These are phyloP conservation scores for Kregervanrija delftensis DNA, from an alignment of 805 yeast genomes.

Conservation along the genomic window DNA sequence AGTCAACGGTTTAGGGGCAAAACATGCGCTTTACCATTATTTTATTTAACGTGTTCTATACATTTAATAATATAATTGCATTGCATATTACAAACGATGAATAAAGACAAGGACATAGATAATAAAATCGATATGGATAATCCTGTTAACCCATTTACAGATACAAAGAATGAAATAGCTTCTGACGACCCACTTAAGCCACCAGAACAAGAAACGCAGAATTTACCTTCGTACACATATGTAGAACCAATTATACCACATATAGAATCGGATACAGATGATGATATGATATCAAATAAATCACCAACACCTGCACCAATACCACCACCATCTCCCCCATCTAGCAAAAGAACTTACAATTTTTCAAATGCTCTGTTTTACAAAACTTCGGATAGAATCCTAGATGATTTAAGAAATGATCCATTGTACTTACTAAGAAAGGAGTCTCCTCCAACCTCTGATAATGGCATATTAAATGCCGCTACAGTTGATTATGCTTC, in stretches of 20 bases:
- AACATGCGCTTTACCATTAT: too few species aligned
- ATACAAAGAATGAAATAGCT: too few species aligned
- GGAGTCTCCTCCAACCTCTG: background rate
- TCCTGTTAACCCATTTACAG: background rate
- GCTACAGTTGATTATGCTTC: constrained; percentile 31
- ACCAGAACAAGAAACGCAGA: too few species aligned
- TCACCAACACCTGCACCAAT: background rate
- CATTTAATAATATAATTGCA: too few species aligned
- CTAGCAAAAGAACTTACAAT: constrained; percentile 12
- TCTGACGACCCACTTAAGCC: too few species aligned
- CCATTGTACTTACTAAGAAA: constrained; percentile 26
- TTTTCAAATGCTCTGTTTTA: constrained; percentile 26
- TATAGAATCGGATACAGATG: too few species aligned
- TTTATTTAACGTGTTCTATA: too few species aligned
- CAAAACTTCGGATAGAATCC: constrained; percentile 61
- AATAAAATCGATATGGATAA: background rate
- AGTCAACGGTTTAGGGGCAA: too few species aligned
- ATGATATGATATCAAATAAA: background rate
- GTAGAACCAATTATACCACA: too few species aligned
- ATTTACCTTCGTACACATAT: too few species aligned
- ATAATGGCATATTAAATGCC: constrained; percentile 22
- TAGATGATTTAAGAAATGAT: constrained; percentile 55
- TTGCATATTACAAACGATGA: too few species aligned
- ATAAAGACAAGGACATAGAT: background rate
- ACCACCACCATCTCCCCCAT: constrained; percentile 12